These are phyloP conservation scores for Furcasterigmium sp. DNA, from an alignment of 2,329 filamentous ascomycete species.

Conservation along the genomic window DNA sequence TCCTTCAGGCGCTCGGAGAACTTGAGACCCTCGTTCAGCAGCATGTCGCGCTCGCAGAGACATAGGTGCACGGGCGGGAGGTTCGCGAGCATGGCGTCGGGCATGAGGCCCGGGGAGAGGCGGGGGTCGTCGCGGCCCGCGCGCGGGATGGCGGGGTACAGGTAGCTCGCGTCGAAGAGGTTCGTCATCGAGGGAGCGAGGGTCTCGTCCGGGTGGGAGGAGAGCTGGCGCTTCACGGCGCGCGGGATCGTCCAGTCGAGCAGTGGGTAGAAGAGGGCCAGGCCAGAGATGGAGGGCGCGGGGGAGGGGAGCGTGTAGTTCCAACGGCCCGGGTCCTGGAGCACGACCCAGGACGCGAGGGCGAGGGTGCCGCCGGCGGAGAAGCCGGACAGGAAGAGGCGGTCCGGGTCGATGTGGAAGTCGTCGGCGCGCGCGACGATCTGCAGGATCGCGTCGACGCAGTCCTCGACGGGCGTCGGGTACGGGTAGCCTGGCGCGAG, in stretches of 20 bases:
- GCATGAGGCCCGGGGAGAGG: slow-evolving; percentile 53
- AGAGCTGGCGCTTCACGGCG: slow-evolving; percentile 48
- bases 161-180: slow-evolving; percentile 58
- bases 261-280: slow-evolving; percentile 57
- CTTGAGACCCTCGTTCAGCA: slow-evolving; percentile 53
- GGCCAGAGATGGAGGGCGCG: slow-evolving; percentile 41
- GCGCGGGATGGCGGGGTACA: slow-evolving; percentile 44
- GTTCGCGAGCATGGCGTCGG: slow-evolving; percentile 44
- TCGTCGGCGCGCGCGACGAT: slow-evolving; percentile 50
- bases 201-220: slow-evolving; percentile 50
- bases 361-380: slow-evolving; percentile 56
- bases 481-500: slow-evolving; percentile 61
- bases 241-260: slow-evolving; percentile 56
- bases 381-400: slow-evolving; percentile 57
- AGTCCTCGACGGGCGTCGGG: slow-evolving; percentile 60
- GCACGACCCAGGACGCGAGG: slow-evolving; percentile 39
- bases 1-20: slow-evolving; percentile 53
- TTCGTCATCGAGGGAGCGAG: slow-evolving; percentile 53
- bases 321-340: slow-evolving; percentile 36
- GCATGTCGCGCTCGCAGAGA: slow-evolving; percentile 62
- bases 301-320: slow-evolving; percentile 30
- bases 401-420: slow-evolving; percentile 50
- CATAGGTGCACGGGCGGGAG: slow-evolving; percentile 52
- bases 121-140: slow-evolving; percentile 44
- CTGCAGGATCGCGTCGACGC: slow-evolving; percentile 59